Base-by-base conservation (phyloP, 2,329 filamentous ascomycete genomes). In the Hypoxylon sp. region DNA sequence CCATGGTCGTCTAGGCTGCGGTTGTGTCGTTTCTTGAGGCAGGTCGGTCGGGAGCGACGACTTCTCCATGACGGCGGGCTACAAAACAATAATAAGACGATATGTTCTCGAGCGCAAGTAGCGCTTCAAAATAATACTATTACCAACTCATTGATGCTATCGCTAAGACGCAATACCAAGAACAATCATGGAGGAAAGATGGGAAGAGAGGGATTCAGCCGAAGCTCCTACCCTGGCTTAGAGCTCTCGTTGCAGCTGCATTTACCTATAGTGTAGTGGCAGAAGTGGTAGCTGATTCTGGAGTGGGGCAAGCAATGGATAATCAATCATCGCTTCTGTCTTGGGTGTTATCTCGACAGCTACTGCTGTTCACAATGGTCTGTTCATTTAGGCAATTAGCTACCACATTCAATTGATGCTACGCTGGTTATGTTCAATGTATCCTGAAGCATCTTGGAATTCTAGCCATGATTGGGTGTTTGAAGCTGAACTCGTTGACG, bases 61-160 rank as follows among this genome's bases (percentile, higher is more conserved):
- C 44, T 71, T 71, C 53, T 71, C 63, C 69, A 71, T 71, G 17
- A 17, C 42, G 48, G 11, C 31, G 32, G 17, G 19, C 8, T 39
- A 19, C n/a, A 21, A 42, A 42, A 44, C 10, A 37, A 52, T 11
- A 50, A 17, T 5, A 27, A 47, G 15, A 48, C 42, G 21, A 27
- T 47, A 35, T 46, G 47, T 46, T 15, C 19, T 57, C 17, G 35
- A 17, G 56, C 56, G 56, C 62, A 37, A 42, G 21, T 46, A 46
- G 62, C 62, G 62, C 56, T 21, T 60, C 24, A 11, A 54, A 35
- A 13, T 27, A 42, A 11, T 3, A 51, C n/a, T 35, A 37, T 61
- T 37, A 31, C 51, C 17, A 55, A 55, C 17, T 59, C 62, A 65
- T 65, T n/a, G 44, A 47, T 3, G 31, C 15, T 21, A 21, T 44